Base-by-base conservation (phyloP, 306 rosid species). In the Sicyos edulis region DNA sequence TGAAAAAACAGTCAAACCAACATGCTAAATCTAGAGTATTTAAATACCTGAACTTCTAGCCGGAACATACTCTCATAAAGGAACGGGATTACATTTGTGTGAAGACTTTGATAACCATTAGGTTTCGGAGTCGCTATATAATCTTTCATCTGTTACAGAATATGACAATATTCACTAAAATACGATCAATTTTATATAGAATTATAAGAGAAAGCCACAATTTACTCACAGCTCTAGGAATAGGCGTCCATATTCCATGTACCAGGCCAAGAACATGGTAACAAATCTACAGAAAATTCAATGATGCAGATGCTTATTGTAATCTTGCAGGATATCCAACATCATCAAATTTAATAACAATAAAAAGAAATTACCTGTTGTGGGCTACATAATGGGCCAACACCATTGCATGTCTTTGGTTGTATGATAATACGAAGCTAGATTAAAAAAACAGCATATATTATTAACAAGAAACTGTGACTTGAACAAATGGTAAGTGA, bases 81-180 rank as follows among this genome's bases (percentile, higher is more conserved):
- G 85, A 95, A 95, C 1, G 99, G 99, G 78, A 95, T 95, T 78
- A 91, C 95, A 60, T 86, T 89, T 78, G 97, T 91, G 68, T 91
- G 99, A 51, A 95, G 96, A 89, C 99, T 91, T 72, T 95, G 97
- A 76, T 95, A 95, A 73, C 99, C 97, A 85, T 95, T 95, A 64
- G 99, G 97, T 78, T 95, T 95, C 13, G 99, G 92, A 55, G 96
- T 95, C 77, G 99, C 96, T 77, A 95, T 95, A 76, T 95, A 95
- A 83, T 95, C 97, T 81, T 91, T 95, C 88, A 89, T 77, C 99
- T 95, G 79, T 54, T 64, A 75, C 53, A 59, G 75, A 57, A 72
- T 54, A 37, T 58, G 58, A 50, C 60, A 34, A 37, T 34, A 45
- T 58, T 32, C 67, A 53, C 71, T 13, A 53, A 47, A 59, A 74